Percentiles rank a stretch among this genome's conserved stretches.
Evolutionary conservation across 306 rosid species (phyloP).

Genomic region (Mimosa bimucronata): DNA sequence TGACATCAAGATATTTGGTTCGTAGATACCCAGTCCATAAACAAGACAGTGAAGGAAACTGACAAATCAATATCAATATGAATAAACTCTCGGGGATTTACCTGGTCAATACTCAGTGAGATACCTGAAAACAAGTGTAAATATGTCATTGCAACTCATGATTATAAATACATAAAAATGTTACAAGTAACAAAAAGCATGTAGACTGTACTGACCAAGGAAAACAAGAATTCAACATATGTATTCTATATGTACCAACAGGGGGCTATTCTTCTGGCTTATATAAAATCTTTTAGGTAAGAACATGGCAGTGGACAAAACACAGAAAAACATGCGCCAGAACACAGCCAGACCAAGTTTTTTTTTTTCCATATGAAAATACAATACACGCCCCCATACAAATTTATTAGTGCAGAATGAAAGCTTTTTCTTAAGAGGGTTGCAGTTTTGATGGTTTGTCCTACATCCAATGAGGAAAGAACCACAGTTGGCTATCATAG

Average conservation of each 20-base stretch:
- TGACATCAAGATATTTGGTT: not conserved
- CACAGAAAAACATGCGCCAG: not conserved
- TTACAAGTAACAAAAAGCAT: not conserved
- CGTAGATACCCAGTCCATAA: not conserved
- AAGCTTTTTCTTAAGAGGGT: not conserved
- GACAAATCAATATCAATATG: not conserved
- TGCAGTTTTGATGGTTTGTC: not conserved
- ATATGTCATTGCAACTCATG: slow-evolving; percentile 39
- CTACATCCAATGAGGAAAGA: not conserved
- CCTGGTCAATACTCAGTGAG: slow-evolving; percentile 90
- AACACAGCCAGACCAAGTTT: not conserved
- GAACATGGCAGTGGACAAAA: not conserved
- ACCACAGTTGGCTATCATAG: not conserved
- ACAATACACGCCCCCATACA: not conserved
- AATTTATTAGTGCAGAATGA: not conserved
- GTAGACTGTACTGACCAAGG: not conserved
- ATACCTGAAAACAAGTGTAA: slow-evolving; percentile 68
- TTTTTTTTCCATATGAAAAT: not conserved
- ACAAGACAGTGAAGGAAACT: not conserved
- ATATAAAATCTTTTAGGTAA: slow-evolving; percentile 9
- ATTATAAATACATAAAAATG: not conserved
- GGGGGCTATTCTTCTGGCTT: not conserved
- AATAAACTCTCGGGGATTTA: slow-evolving; percentile 33
- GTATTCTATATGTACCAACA: slow-evolving; percentile 2
- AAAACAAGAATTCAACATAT: slow-evolving; percentile 9